Evolutionary conservation across 768 basidiomycete species (phyloP).

Genomic region (Russula virescens): DNA sequence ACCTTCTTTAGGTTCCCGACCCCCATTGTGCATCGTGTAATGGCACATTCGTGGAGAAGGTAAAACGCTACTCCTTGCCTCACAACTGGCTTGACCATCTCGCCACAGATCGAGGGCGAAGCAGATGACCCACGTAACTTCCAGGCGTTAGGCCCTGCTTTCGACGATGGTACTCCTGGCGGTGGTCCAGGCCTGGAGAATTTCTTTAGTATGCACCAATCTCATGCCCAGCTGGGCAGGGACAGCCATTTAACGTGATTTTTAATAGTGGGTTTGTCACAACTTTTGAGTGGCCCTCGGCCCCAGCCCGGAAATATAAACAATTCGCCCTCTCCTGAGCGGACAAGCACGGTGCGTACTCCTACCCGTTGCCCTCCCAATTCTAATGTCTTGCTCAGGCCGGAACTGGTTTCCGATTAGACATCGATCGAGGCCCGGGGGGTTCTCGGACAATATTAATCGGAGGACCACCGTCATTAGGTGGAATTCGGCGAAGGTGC

Average conservation of each 20-base stretch:
- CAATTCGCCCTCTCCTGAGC: slow-evolving; percentile 4
- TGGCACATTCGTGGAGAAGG: slow-evolving; percentile 80
- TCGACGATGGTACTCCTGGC: slow-evolving; percentile 24
- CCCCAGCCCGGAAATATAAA: slow-evolving; percentile 4
- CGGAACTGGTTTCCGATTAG: slow-evolving; percentile 32
- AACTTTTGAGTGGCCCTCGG: slow-evolving; percentile 7
- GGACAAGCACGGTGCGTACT: slow-evolving; percentile 4
- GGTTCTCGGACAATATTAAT: slow-evolving; percentile 35
- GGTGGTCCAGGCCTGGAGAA: slow-evolving; percentile 36
- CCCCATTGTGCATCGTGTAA: slow-evolving; percentile 80
- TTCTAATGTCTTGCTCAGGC: slow-evolving; percentile 22
- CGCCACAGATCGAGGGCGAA: slow-evolving; percentile 62
- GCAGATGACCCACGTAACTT: slow-evolving; percentile 72
- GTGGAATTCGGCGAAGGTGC: slow-evolving; percentile 24
- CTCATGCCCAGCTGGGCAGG: neutral
- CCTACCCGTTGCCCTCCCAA: slow-evolving; percentile 21
- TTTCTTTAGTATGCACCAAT: slow-evolving; percentile 41
- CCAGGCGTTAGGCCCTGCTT: slow-evolving; percentile 34
- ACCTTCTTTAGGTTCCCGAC: slow-evolving; percentile 55
- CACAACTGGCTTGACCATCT: neutral
- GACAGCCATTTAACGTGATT: neutral
- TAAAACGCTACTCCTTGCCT: slow-evolving; percentile 24
- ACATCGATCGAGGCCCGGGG: slow-evolving; percentile 32
- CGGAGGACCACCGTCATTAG: slow-evolving; percentile 32
- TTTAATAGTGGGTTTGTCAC: slow-evolving; percentile 13